Base-by-base conservation (phyloP, 2,329 filamentous ascomycete species). In the Metarhizium brunneum region DNA sequence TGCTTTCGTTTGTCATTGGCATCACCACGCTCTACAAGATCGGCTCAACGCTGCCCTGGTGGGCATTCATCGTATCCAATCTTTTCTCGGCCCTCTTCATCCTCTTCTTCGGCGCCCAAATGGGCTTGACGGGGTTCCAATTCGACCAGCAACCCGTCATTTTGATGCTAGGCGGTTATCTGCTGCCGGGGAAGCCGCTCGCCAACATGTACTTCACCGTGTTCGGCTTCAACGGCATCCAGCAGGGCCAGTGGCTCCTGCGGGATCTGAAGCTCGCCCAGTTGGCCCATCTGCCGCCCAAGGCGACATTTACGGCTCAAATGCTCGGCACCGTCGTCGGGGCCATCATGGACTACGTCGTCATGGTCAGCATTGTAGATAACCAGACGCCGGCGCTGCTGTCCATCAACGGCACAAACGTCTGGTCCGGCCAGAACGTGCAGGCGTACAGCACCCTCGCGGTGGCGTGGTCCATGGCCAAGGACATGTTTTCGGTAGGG, bases 111-210 rank as follows among this genome's bases (percentile, higher is more conserved):
- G 73, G 71, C 4, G 68, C 71, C 1, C 63, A 69, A 59, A 61
- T 63, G 43, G 72, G 67, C 13, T 61, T 73, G 45, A 69, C 69
- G 0, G 72, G 74, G 1, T 75, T 58, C 16, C 45, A 49, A 6
- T 57, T 58, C 50, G 54, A 56, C 57, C 62, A 71, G 29, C 69
- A 75, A 56, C 68, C 69, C 6, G 54, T 69, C 50, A 68, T 71
- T 10, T 75, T 80, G 61, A 74, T 79, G 69, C 62, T 80, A 25
- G 76, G 70, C 3, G 77, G 75, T 20, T 75, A 78, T 38, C 65
- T 80, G 55, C 69, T 73, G 53, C 76, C 70, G 0, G 66, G 69
- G 2, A 65, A 63, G 42, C 72, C 68, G 2, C 59, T 76, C 5
- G 71, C 71, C 8, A 74, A 76, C 56, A 71, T 76, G 66, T 75